These are phyloP conservation scores for Polyporus tsugae DNA, from an alignment of 1,284 basidiomycete species.

Conservation along the genomic window DNA sequence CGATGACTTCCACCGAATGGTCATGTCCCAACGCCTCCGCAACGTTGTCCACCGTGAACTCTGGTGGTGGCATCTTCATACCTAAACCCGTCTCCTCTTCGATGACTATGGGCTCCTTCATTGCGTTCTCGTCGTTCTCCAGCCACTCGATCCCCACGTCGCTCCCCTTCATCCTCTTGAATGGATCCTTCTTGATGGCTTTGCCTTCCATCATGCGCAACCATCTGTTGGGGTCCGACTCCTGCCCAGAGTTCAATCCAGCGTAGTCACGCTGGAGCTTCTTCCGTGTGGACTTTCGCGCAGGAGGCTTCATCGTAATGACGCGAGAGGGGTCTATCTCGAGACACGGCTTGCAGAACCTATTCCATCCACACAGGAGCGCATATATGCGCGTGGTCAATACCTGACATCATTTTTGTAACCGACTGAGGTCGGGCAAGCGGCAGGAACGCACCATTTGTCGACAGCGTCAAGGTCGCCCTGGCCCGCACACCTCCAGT, in stretches of 20 bases:
- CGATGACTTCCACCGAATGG: slow-evolving; percentile 88
- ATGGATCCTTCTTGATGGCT: slow-evolving; percentile 64
- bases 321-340: slow-evolving; percentile 63
- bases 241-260: slow-evolving; percentile 64
- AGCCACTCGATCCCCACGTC: slow-evolving; percentile 79
- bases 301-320: slow-evolving; percentile 78
- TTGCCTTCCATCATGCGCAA: slow-evolving; percentile 72
- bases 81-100: slow-evolving; percentile 80
- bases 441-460: slow-evolving; percentile 56
- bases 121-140: slow-evolving; percentile 68
- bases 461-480: slow-evolving; percentile 68
- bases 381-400: background rate
- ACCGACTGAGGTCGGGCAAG: background rate
- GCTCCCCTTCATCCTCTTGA: slow-evolving; percentile 70
- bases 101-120: slow-evolving; percentile 82
- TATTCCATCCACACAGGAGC: slow-evolving; percentile 39
- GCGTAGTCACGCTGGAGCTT: slow-evolving; percentile 79
- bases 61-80: slow-evolving; percentile 82
- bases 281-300: slow-evolving; percentile 81
- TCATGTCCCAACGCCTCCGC: slow-evolving; percentile 82
- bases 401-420: background rate
- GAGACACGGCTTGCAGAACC: slow-evolving; percentile 77
- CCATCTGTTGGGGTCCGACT: slow-evolving; percentile 74
- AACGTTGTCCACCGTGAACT: slow-evolving; percentile 81
- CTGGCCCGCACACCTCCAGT: slow-evolving; percentile 81